A percentile compares a stretch with the other conserved stretches of the same genome.
phyloP scores from a whole-genome alignment of 2,329 filamentous ascomycete species.

The Akanthomyces uredinophilus region DNA sequence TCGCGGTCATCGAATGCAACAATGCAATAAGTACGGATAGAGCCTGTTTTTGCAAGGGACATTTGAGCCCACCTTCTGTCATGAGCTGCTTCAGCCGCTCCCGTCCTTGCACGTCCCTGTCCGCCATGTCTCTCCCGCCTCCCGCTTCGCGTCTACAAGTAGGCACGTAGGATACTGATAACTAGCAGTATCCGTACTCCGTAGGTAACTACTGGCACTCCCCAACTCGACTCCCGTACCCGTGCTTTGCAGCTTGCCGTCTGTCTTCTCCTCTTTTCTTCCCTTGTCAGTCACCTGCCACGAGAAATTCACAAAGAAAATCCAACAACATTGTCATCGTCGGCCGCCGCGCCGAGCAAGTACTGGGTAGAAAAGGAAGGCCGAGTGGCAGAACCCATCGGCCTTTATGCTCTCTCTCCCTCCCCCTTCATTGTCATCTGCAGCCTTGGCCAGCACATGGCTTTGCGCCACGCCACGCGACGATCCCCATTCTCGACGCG shows the following conservation, averaged over 20 bases:
- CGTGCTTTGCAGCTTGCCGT: not conserved
- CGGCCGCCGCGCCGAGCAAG: not conserved
- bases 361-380: not conserved
- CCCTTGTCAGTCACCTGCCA: not conserved
- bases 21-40: too few species aligned
- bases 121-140: not conserved
- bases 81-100: too few species aligned
- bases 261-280: not conserved
- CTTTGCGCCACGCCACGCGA: constrained; percentile 2
- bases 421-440: not conserved
- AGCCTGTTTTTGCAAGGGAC: too few species aligned
- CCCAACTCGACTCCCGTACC: too few species aligned
- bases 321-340: not conserved
- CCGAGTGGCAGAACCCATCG: not conserved
- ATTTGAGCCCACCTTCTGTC: too few species aligned
- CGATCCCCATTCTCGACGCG: constrained; percentile 1
- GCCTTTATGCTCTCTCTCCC: not conserved
- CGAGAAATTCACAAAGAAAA: not conserved
- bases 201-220: not conserved
- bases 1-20: too few species aligned
- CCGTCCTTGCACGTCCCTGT: not conserved
- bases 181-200: too few species aligned
- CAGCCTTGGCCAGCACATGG: not conserved
- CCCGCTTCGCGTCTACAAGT: not conserved
- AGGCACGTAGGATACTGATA: too few species aligned